Evolutionary conservation across 371 early-diverging fungal genomes (phyloP), one percentile per base, ranked within the genome.

Genomic region (Mortierella sp.): DNA sequence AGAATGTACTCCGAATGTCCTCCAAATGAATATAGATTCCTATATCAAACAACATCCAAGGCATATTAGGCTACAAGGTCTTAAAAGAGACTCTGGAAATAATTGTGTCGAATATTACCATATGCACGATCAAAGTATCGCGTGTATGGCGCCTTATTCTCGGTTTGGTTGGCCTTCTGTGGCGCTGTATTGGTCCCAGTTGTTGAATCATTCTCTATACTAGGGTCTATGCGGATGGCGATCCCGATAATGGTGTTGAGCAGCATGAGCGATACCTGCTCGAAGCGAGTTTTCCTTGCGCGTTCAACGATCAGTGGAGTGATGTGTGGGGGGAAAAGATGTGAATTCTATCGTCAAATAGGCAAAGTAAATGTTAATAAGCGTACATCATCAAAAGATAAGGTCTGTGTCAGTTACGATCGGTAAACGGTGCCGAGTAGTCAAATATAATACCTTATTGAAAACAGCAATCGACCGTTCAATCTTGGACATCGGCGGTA

Each of bases 71-170:
- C 6, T 48, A 19, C 6, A 16, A 11, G 19, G 19, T 48, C 48
- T 48, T 28, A 28, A 28, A 28, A 28, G 28, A 28, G 28, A 28
- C 28, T 28, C 28, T 28, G 28, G 28, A 28, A 28, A 28, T 2
- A 1, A 28, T 2, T 28, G 28, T 28, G 28, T 28, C 22, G 50
- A 24, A 40, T 9, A 22, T 24, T 71, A 69, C 82, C 82, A 47
- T 72, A 66, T 7, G 82, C 82, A 19, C 82, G 82, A 16, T 69
- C 63, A 53, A 81, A 81, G 67, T 76, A 81, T 38, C 76, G 72
- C 63, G 66, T 72, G 36, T 66, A 76, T 43, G 72, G 61, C 10
- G 61, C 53, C 36, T 72, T 68, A 47, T 69, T 67, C 21, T n/a
- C 59, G 28, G 24, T 67, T 0, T n/a, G 21, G 16, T 22, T 52